Conservation (phyloP, 805 yeast species). For the Yarrowia alimentaria region DNA sequence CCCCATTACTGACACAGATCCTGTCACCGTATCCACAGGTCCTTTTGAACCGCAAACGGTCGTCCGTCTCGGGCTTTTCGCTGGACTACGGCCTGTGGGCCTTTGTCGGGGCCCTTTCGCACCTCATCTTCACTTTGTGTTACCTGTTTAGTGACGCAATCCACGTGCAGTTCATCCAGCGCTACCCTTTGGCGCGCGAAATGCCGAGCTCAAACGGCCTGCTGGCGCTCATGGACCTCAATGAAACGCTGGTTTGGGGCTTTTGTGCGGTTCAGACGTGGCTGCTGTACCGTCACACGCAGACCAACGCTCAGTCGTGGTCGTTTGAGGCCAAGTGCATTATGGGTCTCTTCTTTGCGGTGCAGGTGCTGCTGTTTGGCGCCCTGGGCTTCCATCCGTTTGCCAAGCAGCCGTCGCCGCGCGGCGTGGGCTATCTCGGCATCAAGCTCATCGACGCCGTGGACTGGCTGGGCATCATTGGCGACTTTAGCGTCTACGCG, state of each 20-base stretch:
- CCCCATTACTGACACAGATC: no score
- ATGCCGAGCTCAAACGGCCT: slow-evolving; percentile 6
- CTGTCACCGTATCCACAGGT: slow-evolving; percentile 21
- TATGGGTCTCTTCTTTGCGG: slow-evolving; percentile 7
- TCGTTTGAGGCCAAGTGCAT: slow-evolving; percentile 20
- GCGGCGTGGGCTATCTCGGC: slow-evolving; percentile 29
- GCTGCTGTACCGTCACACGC: slow-evolving; percentile 4
- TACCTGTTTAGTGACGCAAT: slow-evolving; percentile 2
- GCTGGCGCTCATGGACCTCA: not conserved
- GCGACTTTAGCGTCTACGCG: slow-evolving; percentile 16
- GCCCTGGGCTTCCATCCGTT: slow-evolving; percentile 9
- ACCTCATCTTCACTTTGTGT: slow-evolving; percentile 4
- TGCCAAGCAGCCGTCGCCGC: slow-evolving; percentile 11
- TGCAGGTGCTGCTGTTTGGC: not conserved
- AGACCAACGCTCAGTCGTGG: slow-evolving; percentile 21
- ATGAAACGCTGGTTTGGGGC: slow-evolving; percentile 5
- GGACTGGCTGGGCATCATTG: slow-evolving; percentile 28
- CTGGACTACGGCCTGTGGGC: slow-evolving; percentile 25
- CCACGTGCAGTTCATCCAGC: not conserved
- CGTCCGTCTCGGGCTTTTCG: slow-evolving; percentile 27
- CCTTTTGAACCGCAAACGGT: slow-evolving; percentile 6
- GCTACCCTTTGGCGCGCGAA: slow-evolving; percentile 9
- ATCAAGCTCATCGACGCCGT: slow-evolving; percentile 30
- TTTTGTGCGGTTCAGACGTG: slow-evolving; percentile 1
- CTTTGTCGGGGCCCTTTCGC: slow-evolving; percentile 2